These are phyloP conservation scores for Linnemannia zychae DNA, from an alignment of 192 early-diverging fungal species.

Conservation along the genomic window DNA sequence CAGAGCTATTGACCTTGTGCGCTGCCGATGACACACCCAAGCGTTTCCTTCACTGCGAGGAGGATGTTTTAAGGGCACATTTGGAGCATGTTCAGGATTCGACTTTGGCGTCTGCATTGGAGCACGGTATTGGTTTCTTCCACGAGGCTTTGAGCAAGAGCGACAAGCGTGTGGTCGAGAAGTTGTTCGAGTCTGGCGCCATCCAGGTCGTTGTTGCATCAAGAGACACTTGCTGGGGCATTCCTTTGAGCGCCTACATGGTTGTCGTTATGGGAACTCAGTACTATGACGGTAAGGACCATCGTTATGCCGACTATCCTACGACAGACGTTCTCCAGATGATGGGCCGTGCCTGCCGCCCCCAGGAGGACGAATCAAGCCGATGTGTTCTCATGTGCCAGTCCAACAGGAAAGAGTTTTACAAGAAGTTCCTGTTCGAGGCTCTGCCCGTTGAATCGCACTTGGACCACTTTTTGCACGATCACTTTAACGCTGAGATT, in stretches of 20 bases:
- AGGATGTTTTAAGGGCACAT: conserved; percentile 71
- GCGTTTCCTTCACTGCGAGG: conserved; percentile 80
- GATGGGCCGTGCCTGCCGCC: conserved; percentile 93
- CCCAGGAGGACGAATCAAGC: conserved; percentile 73
- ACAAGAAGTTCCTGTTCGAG: conserved; percentile 98
- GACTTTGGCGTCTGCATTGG: conserved; percentile 77
- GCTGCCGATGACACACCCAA: conserved; percentile 81
- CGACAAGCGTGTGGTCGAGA: conserved; percentile 81
- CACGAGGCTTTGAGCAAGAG: conserved; percentile 89
- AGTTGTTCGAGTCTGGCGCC: conserved; percentile 80
- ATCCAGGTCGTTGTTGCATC: conserved; percentile 93
- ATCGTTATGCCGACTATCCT: conserved; percentile 95
- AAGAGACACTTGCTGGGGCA: conserved; percentile 93
- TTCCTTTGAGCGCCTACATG: conserved; percentile 85
- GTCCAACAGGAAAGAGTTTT: conserved; percentile 95
- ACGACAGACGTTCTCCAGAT: conserved; percentile 98
- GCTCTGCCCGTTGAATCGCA: conserved; percentile 96
- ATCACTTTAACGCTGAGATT: conserved; percentile 98
- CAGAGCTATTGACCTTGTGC: conserved; percentile 86
- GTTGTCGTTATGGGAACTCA: conserved; percentile 98
- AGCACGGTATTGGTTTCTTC: conserved; percentile 89
- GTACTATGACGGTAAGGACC: conserved; percentile 93
- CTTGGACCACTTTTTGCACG: conserved; percentile 93
- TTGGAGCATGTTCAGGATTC: conserved; percentile 80
- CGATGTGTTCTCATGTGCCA: conserved; percentile 95